These are phyloP conservation scores for Cryptococcus sp. DNA, from an alignment of 1,284 basidiomycete species.

Conservation along the genomic window DNA sequence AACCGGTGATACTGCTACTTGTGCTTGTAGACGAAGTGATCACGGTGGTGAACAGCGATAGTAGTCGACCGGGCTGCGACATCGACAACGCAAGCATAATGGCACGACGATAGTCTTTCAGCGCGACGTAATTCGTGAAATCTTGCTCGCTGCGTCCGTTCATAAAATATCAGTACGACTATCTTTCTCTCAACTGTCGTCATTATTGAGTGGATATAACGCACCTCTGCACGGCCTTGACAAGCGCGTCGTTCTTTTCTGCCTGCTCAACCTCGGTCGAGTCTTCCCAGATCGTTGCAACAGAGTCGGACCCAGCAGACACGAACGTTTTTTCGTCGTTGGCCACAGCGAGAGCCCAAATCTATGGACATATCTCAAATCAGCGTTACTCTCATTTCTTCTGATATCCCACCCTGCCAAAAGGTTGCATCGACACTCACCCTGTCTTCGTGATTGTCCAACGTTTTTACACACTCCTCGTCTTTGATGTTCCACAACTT, in stretches of 20 bases:
- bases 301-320: slow-evolving; percentile 91
- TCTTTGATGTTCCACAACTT: slow-evolving; percentile 93
- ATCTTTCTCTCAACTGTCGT: not conserved
- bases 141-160: slow-evolving; percentile 79
- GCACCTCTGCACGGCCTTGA: slow-evolving; percentile 73
- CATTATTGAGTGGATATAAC: not conserved
- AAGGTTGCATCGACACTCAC: slow-evolving; percentile 61
- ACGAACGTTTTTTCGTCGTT: slow-evolving; percentile 76
- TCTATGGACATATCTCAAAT: slow-evolving; percentile 50
- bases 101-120: slow-evolving; percentile 88
- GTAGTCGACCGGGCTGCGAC: slow-evolving; percentile 86
- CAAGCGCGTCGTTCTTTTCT: slow-evolving; percentile 70
- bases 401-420: not conserved
- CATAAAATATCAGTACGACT: not conserved
- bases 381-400: not conserved
- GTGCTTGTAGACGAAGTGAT: slow-evolving; percentile 25
- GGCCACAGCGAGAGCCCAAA: slow-evolving; percentile 87
- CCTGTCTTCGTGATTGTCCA: slow-evolving; percentile 97
- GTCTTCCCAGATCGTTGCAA: slow-evolving; percentile 93
- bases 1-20: slow-evolving; percentile 59
- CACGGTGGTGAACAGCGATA: slow-evolving; percentile 75
- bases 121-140: slow-evolving; percentile 81
- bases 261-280: slow-evolving; percentile 72
- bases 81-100: slow-evolving; percentile 88
- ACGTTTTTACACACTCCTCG: slow-evolving; percentile 81